These are phyloP conservation scores for Copromyces sp. DNA, from an alignment of 495 filamentous ascomycete genomes.

Conservation along the genomic window DNA sequence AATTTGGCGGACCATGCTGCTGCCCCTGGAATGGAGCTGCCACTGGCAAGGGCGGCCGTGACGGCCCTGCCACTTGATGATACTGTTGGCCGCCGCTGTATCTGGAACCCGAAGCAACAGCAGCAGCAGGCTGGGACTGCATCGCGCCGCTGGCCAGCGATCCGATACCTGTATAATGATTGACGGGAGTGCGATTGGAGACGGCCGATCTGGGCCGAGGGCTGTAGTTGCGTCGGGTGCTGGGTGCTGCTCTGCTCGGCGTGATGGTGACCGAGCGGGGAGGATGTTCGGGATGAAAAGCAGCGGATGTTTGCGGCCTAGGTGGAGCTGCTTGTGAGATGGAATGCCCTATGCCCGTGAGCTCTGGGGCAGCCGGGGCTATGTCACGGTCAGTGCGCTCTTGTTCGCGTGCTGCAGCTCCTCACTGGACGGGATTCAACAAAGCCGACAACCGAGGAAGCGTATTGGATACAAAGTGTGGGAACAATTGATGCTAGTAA, in stretches of 20 bases:
- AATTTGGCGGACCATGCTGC: slow-evolving; percentile 5
- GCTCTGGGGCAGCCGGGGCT: not conserved
- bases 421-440: not conserved
- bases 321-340: not conserved
- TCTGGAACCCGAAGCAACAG: not conserved
- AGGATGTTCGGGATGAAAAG: not conserved
- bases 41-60: not conserved
- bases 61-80: slow-evolving; percentile 4
- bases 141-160: slow-evolving; percentile 5
- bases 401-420: not conserved
- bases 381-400: not conserved
- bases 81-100: slow-evolving; percentile 13
- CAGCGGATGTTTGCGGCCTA: not conserved
- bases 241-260: not conserved
- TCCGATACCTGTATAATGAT: not conserved
- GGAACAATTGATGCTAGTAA: not conserved
- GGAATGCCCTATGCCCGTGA: not conserved
- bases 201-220: not conserved
- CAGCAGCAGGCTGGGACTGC: slow-evolving; percentile 15
- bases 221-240: not conserved
- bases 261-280: not conserved
- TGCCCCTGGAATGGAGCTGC: slow-evolving; percentile 4
- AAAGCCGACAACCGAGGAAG: not conserved
- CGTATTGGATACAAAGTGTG: not conserved
- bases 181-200: not conserved